Conservation (phyloP, 768 basidiomycete genomes). For the Leccinum rimulosum region DNA sequence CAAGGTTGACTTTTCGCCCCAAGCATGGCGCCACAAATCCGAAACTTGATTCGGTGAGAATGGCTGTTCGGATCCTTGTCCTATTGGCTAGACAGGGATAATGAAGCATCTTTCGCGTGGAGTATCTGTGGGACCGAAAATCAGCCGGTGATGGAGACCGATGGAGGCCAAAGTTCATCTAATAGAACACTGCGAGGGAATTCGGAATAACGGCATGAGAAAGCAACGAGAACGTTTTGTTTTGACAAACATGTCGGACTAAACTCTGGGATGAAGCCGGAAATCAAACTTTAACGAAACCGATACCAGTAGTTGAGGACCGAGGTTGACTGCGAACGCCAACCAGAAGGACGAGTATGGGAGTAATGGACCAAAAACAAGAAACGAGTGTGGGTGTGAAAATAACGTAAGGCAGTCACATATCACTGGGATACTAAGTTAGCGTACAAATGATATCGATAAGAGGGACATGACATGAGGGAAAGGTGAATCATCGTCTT, state of each 20-base stretch:
- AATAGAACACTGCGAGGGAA: neutral
- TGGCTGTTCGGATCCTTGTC: neutral
- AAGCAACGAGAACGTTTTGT: neutral
- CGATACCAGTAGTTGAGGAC: neutral
- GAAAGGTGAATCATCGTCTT: conserved; percentile 2
- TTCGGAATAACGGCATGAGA: neutral
- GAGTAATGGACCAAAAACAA: conserved; percentile 2
- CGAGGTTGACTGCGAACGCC: neutral
- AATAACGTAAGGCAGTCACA: conserved; percentile 8
- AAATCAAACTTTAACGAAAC: neutral
- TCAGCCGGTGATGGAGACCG: neutral
- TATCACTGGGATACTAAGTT: neutral
- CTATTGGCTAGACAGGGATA: neutral
- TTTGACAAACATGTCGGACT: neutral
- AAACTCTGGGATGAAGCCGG: neutral
- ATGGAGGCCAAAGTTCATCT: neutral
- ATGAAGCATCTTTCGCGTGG: neutral
- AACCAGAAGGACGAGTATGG: neutral
- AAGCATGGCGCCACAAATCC: conserved; percentile 16
- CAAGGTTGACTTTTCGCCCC: neutral
- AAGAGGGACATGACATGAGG: neutral
- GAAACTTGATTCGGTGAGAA: neutral
- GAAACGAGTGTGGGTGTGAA: conserved; percentile 13
- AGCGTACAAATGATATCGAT: conserved; percentile 2
- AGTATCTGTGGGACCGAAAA: neutral